phyloP scores from a whole-genome alignment of 768 basidiomycete species.

The Rhizopogon rudus region DNA sequence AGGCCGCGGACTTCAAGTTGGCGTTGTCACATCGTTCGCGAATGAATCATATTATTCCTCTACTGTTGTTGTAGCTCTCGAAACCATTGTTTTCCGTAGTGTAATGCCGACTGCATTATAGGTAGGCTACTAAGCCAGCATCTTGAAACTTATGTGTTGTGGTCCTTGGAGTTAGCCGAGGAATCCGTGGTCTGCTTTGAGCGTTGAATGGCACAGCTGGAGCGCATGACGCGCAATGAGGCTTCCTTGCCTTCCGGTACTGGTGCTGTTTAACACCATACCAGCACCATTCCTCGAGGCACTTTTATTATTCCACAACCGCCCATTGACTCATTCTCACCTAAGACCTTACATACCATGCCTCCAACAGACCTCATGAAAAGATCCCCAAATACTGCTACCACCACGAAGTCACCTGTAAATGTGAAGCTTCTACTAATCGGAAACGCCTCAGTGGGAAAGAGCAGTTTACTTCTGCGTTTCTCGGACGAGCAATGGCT shows the following conservation, averaged over 20 bases:
- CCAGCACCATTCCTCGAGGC: conserved; percentile 11
- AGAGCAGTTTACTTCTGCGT: conserved; percentile 86
- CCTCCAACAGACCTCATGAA: conserved; percentile 10
- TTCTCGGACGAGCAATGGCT: conserved; percentile 97
- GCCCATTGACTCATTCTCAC: not conserved
- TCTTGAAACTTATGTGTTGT: not conserved
- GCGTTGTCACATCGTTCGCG: not conserved
- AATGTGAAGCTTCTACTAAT: conserved; percentile 85
- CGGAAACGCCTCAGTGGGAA: conserved; percentile 88
- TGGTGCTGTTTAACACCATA: not conserved
- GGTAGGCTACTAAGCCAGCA: not conserved
- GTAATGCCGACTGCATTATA: not conserved
- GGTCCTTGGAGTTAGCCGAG: not conserved
- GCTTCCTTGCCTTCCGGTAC: not conserved
- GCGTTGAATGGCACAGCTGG: too few relatives aligned
- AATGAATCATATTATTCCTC: conserved; percentile 1
- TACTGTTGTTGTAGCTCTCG: conserved; percentile 1
- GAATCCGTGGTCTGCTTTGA: not conserved
- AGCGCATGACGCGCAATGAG: not conserved
- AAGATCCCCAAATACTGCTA: conserved; percentile 19
- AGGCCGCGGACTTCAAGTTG: not conserved
- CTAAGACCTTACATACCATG: not conserved
- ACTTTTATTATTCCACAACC: conserved; percentile 1
- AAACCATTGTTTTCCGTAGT: not conserved
- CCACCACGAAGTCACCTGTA: conserved; percentile 30